phyloP scores from a whole-genome alignment of 129 eudicot genomes.

The Escallonia herrerae region DNA sequence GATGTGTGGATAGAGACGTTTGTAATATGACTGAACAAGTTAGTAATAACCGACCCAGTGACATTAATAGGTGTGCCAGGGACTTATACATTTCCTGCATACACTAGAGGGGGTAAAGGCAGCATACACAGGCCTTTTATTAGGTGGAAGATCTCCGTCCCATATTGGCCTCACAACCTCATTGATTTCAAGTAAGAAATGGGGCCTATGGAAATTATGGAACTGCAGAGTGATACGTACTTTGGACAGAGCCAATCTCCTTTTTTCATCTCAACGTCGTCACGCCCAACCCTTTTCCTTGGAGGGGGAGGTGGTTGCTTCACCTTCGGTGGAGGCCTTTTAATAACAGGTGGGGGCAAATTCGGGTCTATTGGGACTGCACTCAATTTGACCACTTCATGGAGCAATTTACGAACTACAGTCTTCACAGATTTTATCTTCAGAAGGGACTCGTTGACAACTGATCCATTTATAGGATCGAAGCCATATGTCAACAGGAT shows the following conservation, averaged over 20 bases:
- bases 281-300: constrained; percentile 77
- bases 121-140: no score
- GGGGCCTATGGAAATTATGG: neutral
- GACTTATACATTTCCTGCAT: no score
- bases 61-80: no score
- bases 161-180: no score
- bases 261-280: constrained; percentile 94
- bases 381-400: constrained; percentile 87
- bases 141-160: no score
- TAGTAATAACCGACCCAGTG: no score
- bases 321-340: constrained; percentile 88
- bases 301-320: constrained; percentile 98
- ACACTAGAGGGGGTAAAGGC: no score
- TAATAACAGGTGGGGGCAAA: constrained; percentile 83
- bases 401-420: constrained; percentile 76
- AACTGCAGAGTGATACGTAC: constrained; percentile 32
- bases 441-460: constrained; percentile 59
- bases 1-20: no score
- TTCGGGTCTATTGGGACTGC: constrained; percentile 92
- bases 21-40: no score
- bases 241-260: constrained; percentile 98
- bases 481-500: constrained; percentile 83
- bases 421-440: constrained; percentile 70
- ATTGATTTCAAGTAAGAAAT: neutral
- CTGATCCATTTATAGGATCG: constrained; percentile 75